Percentiles rank a stretch among this genome's conserved stretches.
These are phyloP conservation scores for Pyrenochaeta sp. DNA, from an alignment of 2,329 filamentous ascomycete genomes.

Conservation along the genomic window DNA sequence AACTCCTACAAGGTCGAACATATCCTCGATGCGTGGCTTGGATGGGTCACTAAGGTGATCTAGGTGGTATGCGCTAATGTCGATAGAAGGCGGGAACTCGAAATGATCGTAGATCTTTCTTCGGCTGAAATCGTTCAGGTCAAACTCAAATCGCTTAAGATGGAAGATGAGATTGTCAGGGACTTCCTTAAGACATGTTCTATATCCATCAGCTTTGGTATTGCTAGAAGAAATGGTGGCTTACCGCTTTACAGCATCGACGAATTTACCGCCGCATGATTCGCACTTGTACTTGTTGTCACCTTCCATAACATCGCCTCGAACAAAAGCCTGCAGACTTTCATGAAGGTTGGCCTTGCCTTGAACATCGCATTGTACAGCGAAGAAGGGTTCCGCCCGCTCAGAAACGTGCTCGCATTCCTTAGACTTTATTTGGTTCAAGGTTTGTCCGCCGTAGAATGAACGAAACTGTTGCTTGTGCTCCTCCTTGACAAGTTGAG, in stretches of 20 bases:
- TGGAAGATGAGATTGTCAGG: conserved; percentile 96
- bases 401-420: conserved; percentile 96
- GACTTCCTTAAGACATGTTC: conserved; percentile 89
- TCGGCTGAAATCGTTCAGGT: conserved; percentile 76
- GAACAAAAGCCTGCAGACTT: conserved; percentile 92
- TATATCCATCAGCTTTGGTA: conserved; percentile 43
- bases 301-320: conserved; percentile 95
- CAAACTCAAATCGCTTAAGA: conserved; percentile 87
- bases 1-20: conserved; percentile 94
- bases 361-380: conserved; percentile 95
- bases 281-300: conserved; percentile 99
- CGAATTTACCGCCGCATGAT: conserved; percentile 79
- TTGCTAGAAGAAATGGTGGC: conserved; percentile 7
- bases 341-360: conserved; percentile 85
- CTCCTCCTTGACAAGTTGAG: conserved; percentile 73
- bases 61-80: conserved; percentile 91
- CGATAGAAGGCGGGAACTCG: conserved; percentile 81
- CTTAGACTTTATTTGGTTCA: conserved; percentile 94
- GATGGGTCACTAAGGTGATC: conserved; percentile 76
- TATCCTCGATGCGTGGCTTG: conserved; percentile 68
- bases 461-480: conserved; percentile 77
- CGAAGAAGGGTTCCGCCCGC: conserved; percentile 87
- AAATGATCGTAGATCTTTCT: conserved; percentile 98
- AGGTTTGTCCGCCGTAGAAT: conserved; percentile 90
- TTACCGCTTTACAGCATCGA: conserved; percentile 89